Evolutionary conservation across 257 asterid species (phyloP).

Genomic region (Solanum bulbocastanum): DNA sequence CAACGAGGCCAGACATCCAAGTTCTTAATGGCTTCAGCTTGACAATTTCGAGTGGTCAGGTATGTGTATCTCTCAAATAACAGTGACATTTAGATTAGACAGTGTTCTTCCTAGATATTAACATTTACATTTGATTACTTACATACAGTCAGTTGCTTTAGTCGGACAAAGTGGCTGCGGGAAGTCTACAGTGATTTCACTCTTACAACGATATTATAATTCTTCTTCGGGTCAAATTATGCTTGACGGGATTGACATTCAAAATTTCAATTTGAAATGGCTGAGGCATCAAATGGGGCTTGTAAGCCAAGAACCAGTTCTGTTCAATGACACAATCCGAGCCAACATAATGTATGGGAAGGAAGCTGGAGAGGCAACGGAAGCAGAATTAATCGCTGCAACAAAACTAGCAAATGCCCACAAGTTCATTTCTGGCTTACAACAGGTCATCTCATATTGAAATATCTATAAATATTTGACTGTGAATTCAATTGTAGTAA

Average conservation of each 20-base stretch:
- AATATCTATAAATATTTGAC: neutral
- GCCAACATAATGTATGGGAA: neutral
- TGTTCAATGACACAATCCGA: constrained; percentile 20
- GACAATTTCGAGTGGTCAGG: neutral
- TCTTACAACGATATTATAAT: constrained; percentile 51
- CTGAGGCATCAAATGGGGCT: constrained; percentile 40
- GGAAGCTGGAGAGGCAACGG: neutral
- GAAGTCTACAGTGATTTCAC: constrained; percentile 58
- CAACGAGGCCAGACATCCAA: neutral
- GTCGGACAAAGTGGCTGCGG: constrained; percentile 87
- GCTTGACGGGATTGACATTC: constrained; percentile 6
- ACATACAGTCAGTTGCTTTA: constrained; percentile 48
- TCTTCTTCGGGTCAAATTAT: constrained; percentile 50
- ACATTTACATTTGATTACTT: neutral
- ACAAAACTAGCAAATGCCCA: neutral
- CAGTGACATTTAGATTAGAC: neutral
- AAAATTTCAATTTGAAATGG: constrained; percentile 47
- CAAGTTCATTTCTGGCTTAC: neutral
- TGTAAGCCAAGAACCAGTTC: constrained; percentile 59
- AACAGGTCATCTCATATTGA: neutral
- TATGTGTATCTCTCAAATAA: neutral
- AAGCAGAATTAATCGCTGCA: neutral
- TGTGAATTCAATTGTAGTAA: neutral
- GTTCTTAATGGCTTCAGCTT: neutral
- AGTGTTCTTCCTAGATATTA: neutral